Base-by-base conservation (phyloP, 176 grass and related monocot species). In the Oryza brachyantha region DNA sequence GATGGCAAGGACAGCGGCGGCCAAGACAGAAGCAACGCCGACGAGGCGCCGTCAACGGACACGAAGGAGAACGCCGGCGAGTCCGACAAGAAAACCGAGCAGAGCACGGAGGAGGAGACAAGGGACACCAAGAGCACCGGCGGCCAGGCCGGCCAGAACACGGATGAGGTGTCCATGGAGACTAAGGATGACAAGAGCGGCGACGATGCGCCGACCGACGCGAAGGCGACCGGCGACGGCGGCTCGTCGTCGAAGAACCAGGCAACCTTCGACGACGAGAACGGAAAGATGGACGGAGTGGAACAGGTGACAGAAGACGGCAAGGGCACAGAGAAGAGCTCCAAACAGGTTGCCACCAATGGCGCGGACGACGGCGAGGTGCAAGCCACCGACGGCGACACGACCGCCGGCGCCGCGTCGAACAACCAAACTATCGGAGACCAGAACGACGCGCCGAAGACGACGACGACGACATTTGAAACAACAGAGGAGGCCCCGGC, bases 261-360 rank as follows among this genome's bases (percentile, higher is more conserved):
- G 62, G 63, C 75, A 10, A 13, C 66, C 28, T 88, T 74, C 75
- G 69, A 84, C 61, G 86, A 84, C 66, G 35, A 13, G 21, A 82
- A 77, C 8, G 73, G 72, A 17, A 87, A 70, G 13, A 29, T 34
- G 69, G 72, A 41, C 9, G 83, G 61, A 3, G 29, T n/a, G 10
- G 41, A 80, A 35, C 10, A 67, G 9, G 62, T 83, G 45, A 80
- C 76, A 31, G 80, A 82, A 76, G 76, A 65, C 42, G 80, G 32
- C 32, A 54, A 31, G 5, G 60, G 21, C 59, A 6, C 9, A 2
- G 70, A 54, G 42, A 74, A 82, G 13, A 65, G 0, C 42, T 4
- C 61, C 32, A 43, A 66, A 29, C 70, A 66, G 40, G 25, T 19
- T 4, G 6, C 70, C 70, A 29, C 16, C 61, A 10, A 28, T 4